phyloP scores from a whole-genome alignment of 257 asterid species.

The Lycium barbarum region DNA sequence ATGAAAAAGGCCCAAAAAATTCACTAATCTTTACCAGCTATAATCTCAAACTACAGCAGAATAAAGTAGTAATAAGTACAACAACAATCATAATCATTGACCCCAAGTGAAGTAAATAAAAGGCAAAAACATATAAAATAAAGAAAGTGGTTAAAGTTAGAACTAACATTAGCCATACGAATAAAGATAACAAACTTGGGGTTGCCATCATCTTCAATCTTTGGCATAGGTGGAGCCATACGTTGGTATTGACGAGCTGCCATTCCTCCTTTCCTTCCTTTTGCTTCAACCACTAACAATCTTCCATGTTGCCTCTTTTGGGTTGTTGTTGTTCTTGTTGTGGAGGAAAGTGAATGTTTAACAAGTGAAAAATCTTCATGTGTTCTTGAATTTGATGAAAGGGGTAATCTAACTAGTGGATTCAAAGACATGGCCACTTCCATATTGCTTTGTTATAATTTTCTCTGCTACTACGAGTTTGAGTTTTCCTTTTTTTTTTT shows the following conservation, averaged over 20 bases:
- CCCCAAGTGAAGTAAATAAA: background rate
- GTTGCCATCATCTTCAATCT: constrained; percentile 97
- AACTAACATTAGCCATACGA: constrained; percentile 82
- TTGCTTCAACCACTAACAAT: constrained; percentile 70
- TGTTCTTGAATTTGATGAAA: constrained; percentile 51
- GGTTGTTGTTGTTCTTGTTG: constrained; percentile 33
- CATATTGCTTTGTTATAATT: constrained; percentile 31
- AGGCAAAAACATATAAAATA: constrained; percentile 19
- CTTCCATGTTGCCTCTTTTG: constrained; percentile 33
- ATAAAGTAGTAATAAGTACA: background rate
- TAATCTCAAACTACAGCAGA: background rate
- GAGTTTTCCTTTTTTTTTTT: background rate
- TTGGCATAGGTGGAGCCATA: constrained; percentile 70
- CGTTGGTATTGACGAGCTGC: constrained; percentile 75
- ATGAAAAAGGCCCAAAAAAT: no score
- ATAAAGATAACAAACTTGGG: constrained; percentile 90
- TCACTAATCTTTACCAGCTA: background rate
- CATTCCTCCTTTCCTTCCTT: constrained; percentile 94
- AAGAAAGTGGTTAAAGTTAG: constrained; percentile 21
- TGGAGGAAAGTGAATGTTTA: constrained; percentile 58
- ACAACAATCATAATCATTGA: background rate
- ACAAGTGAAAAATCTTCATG: constrained; percentile 46
- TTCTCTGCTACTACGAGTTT: background rate
- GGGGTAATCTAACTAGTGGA: constrained; percentile 60
- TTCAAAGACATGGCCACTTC: constrained; percentile 78